Evolutionary conservation across 1,139 yeast genomes (phyloP).

Genomic region (Geotrichum carabidarum): DNA sequence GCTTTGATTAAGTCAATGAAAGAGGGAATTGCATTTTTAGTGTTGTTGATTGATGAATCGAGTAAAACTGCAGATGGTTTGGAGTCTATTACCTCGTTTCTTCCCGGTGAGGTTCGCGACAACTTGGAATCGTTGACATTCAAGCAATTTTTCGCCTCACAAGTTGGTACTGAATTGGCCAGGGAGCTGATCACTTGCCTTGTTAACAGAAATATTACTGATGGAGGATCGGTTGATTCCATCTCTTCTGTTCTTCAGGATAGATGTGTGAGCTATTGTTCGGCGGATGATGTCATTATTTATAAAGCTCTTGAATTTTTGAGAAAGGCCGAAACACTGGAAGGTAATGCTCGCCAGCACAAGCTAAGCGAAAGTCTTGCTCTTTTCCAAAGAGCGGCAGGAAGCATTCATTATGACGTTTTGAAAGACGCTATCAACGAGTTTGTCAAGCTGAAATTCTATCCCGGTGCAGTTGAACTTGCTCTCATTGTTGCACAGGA

Average conservation of each 20-base stretch:
- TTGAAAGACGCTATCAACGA: slow-evolving; percentile 75
- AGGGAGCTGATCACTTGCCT: slow-evolving; percentile 85
- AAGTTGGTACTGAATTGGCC: slow-evolving; percentile 57
- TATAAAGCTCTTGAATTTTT: slow-evolving; percentile 91
- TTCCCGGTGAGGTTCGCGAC: slow-evolving; percentile 61
- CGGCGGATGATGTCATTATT: slow-evolving; percentile 86
- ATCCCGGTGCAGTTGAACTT: slow-evolving; percentile 81
- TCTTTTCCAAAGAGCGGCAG: slow-evolving; percentile 75
- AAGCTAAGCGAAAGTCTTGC: slow-evolving; percentile 71
- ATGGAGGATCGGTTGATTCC: slow-evolving; percentile 90
- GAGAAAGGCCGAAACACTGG: slow-evolving; percentile 62
- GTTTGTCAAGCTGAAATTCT: slow-evolving; percentile 72
- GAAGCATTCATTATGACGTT: slow-evolving; percentile 70
- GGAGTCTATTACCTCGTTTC: slow-evolving; percentile 65
- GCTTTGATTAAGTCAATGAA: slow-evolving; percentile 73
- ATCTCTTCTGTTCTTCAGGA: slow-evolving; percentile 86
- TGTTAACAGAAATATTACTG: slow-evolving; percentile 77
- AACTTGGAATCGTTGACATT: slow-evolving; percentile 64
- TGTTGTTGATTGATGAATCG: slow-evolving; percentile 75
- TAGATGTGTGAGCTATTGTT: slow-evolving; percentile 92
- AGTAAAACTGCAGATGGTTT: slow-evolving; percentile 38
- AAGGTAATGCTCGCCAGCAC: slow-evolving; percentile 62
- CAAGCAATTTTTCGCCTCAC: slow-evolving; percentile 70
- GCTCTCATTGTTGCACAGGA: slow-evolving; percentile 71
- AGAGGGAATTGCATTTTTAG: slow-evolving; percentile 83